These are phyloP conservation scores for Rubus parviflorus DNA, from an alignment of 306 rosid species.

Conservation along the genomic window DNA sequence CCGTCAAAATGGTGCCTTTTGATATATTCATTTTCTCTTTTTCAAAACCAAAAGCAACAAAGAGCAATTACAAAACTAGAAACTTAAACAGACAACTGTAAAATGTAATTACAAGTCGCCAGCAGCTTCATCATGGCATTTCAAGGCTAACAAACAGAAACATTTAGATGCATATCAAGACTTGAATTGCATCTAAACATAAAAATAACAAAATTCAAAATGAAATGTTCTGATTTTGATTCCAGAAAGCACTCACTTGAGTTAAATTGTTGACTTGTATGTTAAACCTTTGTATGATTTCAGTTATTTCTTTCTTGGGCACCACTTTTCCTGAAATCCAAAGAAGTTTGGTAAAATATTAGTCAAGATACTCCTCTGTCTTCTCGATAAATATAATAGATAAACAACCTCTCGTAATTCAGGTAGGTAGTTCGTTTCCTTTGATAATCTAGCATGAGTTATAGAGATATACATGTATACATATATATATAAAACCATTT, in stretches of 20 bases:
- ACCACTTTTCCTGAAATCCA: constrained; percentile 72
- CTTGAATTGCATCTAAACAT: background rate
- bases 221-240: constrained; percentile 17
- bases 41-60: background rate
- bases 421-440: background rate
- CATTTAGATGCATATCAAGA: background rate
- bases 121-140: background rate
- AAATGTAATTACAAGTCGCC: background rate
- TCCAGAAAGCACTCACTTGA: constrained; percentile 57
- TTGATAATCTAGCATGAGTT: background rate
- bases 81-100: background rate
- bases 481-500: background rate
- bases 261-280: constrained; percentile 96
- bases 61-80: background rate
- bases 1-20: background rate
- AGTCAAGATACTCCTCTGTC: constrained; percentile 1
- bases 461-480: background rate
- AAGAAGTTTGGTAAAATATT: constrained; percentile 21
- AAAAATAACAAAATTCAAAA: background rate
- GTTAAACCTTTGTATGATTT: constrained; percentile 75
- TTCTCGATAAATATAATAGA: background rate
- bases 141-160: background rate
- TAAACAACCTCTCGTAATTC: background rate
- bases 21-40: background rate
- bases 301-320: constrained; percentile 67